A percentile compares a stretch with the other conserved stretches of the same genome.
These are phyloP conservation scores for Monosporascus cannonballus DNA, from an alignment of 2,329 filamentous ascomycete species.

Conservation along the genomic window DNA sequence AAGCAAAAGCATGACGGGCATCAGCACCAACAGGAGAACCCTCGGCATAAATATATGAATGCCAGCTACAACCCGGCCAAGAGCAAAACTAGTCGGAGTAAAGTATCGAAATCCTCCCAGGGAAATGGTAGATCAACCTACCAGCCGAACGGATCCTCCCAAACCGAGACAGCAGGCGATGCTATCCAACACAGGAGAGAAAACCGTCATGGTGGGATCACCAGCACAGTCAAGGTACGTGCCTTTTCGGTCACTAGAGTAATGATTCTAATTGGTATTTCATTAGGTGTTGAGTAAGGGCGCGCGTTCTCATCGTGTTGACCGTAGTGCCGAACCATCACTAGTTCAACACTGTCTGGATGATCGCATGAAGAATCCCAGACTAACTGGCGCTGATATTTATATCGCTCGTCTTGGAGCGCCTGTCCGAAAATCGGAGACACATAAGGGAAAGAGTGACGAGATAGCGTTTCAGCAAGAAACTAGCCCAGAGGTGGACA, in stretches of 20 bases:
- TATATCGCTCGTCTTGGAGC: conserved; percentile 41
- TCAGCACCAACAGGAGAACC: not conserved
- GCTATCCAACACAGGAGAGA: not conserved
- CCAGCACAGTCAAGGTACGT: not conserved
- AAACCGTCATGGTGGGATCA: not conserved
- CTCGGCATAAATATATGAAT: conserved; percentile 11
- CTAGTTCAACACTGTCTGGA: conserved; percentile 8
- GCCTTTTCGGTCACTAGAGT: not conserved
- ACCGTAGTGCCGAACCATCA: conserved; percentile 5
- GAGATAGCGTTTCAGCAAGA: not conserved
- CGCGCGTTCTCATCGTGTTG: conserved; percentile 2
- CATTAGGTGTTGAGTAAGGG: not conserved
- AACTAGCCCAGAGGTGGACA: not conserved
- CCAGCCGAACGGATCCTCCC: no score
- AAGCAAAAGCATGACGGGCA: not conserved
- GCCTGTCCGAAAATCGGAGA: not conserved
- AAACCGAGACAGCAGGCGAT: not conserved
- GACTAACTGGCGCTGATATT: conserved; percentile 42
- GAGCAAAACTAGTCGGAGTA: conserved; percentile 4
- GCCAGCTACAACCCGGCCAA: conserved; percentile 23
- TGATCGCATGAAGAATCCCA: conserved; percentile 38
- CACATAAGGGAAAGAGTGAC: not conserved
- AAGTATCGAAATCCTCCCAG: not conserved
- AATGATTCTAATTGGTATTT: not conserved
- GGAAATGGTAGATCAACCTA: not conserved